These are phyloP conservation scores for Nicotiana undulata DNA, from an alignment of 257 asterid species.

Conservation along the genomic window DNA sequence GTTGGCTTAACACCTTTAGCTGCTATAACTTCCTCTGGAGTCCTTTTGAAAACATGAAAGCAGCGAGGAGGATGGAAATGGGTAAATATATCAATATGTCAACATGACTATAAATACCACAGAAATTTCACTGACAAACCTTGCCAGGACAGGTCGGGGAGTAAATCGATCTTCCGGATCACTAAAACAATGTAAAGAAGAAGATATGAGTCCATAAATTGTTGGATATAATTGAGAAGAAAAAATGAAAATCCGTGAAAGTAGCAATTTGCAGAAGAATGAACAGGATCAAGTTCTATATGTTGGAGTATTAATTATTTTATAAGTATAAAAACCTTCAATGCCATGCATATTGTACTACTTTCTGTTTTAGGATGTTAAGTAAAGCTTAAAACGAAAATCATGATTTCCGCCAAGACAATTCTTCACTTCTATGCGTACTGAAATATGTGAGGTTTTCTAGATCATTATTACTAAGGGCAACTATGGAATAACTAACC, in stretches of 20 bases:
- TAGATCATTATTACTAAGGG: background rate
- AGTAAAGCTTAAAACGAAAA: background rate
- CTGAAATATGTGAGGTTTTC: background rate
- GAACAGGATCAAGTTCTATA: background rate
- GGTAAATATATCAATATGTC: background rate
- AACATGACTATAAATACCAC: background rate
- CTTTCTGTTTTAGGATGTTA: background rate
- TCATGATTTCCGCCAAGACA: background rate
- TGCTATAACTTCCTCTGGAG: conserved; percentile 94
- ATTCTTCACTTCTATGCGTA: background rate
- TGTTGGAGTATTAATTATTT: background rate
- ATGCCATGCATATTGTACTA: background rate
- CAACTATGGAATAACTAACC: background rate
- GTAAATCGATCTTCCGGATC: conserved; percentile 95
- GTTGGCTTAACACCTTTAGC: conserved; percentile 99
- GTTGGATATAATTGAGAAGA: background rate
- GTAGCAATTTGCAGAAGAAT: background rate
- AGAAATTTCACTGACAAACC: conserved; percentile 31
- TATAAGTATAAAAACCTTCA: background rate
- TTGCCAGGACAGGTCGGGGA: conserved; percentile 90
- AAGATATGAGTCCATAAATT: conserved; percentile 2
- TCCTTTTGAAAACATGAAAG: conserved; percentile 42
- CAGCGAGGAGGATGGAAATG: background rate
- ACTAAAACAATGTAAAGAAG: conserved; percentile 30
- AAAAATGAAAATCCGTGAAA: background rate